Evolutionary conservation across 345 rosid species (phyloP), one percentile per base, ranked within the genome.

Genomic region (Citrus glauca): DNA sequence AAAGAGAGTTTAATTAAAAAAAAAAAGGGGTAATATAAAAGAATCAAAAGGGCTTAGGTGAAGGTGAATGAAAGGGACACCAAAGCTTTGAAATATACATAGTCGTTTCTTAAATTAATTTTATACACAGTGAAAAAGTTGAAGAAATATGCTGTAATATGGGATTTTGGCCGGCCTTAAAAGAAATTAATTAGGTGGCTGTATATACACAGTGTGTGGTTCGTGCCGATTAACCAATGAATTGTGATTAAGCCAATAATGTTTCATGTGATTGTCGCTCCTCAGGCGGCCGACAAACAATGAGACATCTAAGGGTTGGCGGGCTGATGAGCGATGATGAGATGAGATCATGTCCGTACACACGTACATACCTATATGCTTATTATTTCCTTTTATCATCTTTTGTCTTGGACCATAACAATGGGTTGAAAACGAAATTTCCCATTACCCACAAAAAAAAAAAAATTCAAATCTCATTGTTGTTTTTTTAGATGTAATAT

Each of bases 211-310:
- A 53, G n/a, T 17, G 17, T 17, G 22, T 53, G 0, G 57, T 53
- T 53, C 19, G 22, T 5, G 83, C 82, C 84, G 86, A 82, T 88
- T 77, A 74, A 88, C 84, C 59, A 79, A 74, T 16, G 27, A 48
- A 28, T 50, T 11, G 33, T 53, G 22, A 53, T 53, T 53, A 0
- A 17, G 20, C 57, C 22, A 53, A 53, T 17, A 1, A 53, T 71
- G 71, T 74, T 28, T 32, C 33, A 50, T 75, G 81, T 78, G 72
- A 16, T 86, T 82, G 84, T 80, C 83, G 60, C 55, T 33, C 33
- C 53, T 71, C 27, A 85, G 90, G 77, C 90, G 90, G 91, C 91
- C 89, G 86, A 87, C 93, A 86, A 85, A 75, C 84, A 88, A 87
- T 82, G 84, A 71, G 89, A 87, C 89, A 78, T 40, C 9, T 5